Conservation (phyloP, 208 protist species). For the Balamuthia mandrillaris region DNA sequence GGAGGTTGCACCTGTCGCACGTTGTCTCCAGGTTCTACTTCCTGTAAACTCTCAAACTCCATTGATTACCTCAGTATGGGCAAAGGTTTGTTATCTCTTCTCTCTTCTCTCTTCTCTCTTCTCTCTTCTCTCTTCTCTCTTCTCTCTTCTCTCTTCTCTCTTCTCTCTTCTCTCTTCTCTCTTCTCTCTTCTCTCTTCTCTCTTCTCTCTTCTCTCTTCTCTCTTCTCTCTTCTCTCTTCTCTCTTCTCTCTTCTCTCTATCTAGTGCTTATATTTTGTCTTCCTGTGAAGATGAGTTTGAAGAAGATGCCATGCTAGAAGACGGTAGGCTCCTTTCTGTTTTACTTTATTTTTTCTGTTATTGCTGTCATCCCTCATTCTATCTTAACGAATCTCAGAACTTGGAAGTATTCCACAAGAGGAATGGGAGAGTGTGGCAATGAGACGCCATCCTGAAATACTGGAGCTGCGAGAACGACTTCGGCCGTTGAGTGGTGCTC, state of each 20-base stretch:
- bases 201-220: neutral
- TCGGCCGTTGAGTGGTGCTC: conserved; percentile 31
- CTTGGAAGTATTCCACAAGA: neutral
- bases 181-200: neutral
- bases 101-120: neutral
- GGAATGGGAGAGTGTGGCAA: conserved; percentile 4
- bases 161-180: neutral
- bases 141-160: neutral
- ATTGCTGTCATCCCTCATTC: too few relatives aligned
- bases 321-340: too few relatives aligned
- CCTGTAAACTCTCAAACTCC: too few relatives aligned
- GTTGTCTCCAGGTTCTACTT: too few relatives aligned
- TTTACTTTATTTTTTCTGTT: too few relatives aligned
- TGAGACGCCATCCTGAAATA: conserved; percentile 54
- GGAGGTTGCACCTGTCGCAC: too few relatives aligned
- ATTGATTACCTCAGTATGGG: conserved; percentile 5
- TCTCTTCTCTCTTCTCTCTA: neutral
- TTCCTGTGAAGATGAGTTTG: too few relatives aligned
- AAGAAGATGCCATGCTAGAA: too few relatives aligned
- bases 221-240: neutral
- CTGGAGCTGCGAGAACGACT: conserved; percentile 53
- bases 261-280: neutral
- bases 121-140: neutral
- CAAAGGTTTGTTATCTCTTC: neutral
- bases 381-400: too few relatives aligned